Conservation (phyloP, 495 filamentous ascomycete species). For the Jackrogersella multiformis region DNA sequence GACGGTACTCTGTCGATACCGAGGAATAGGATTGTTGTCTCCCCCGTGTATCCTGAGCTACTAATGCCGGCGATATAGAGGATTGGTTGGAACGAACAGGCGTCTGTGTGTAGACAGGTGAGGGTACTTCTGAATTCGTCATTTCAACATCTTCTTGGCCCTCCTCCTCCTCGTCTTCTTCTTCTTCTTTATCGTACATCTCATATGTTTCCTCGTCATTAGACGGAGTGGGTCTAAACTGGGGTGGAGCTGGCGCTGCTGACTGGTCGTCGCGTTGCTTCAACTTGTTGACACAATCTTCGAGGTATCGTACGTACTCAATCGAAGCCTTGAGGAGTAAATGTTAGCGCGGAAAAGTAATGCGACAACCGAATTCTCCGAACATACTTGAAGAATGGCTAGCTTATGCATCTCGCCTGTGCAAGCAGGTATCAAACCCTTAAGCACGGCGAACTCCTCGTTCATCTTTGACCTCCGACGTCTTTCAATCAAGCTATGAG, state of each 20-base stretch:
- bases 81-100: constrained; percentile 49
- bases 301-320: constrained; percentile 94
- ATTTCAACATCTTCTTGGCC: constrained; percentile 60
- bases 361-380: neutral
- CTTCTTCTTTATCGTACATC: constrained; percentile 40
- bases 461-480: constrained; percentile 97
- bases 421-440: constrained; percentile 96
- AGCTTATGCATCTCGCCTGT: constrained; percentile 97
- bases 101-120: constrained; percentile 47
- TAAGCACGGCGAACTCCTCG: constrained; percentile 93
- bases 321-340: constrained; percentile 77
- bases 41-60: constrained; percentile 50
- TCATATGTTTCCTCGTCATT: constrained; percentile 41
- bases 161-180: constrained; percentile 36
- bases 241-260: constrained; percentile 20
- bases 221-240: constrained; percentile 38
- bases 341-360: constrained; percentile 5
- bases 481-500: constrained; percentile 93
- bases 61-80: constrained; percentile 59
- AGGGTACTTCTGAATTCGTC: constrained; percentile 50
- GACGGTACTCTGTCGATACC: constrained; percentile 52
- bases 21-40: constrained; percentile 60
- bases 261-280: constrained; percentile 62
- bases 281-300: constrained; percentile 84
- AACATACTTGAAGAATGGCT: constrained; percentile 86